phyloP scores from a whole-genome alignment of 192 early-diverging fungal genomes.

The Linnemannia exigua region DNA sequence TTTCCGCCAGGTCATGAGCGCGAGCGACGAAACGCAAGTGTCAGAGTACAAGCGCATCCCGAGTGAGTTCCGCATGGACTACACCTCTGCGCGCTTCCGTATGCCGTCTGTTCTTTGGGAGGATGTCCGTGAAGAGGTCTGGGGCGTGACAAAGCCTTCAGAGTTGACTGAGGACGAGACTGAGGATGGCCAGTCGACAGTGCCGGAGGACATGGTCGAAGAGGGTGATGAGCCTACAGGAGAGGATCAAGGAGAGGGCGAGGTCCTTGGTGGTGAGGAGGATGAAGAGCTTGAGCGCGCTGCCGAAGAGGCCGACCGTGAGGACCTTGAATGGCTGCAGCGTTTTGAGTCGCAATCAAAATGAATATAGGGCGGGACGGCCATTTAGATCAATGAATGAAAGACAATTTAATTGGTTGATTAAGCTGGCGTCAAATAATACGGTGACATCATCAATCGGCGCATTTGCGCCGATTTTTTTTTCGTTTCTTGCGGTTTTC shows the following conservation, averaged over 20 bases:
- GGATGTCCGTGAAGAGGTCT: conserved; percentile 38
- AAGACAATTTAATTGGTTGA: too few relatives aligned
- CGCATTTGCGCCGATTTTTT: neutral
- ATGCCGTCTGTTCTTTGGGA: conserved; percentile 52
- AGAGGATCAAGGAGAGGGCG: conserved; percentile 1
- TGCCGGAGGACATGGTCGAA: neutral
- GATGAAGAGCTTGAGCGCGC: conserved; percentile 7
- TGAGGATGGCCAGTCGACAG: neutral
- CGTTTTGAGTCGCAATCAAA: neutral
- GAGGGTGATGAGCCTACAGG: conserved; percentile 8
- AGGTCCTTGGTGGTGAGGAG: neutral
- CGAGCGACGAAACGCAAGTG: conserved; percentile 13
- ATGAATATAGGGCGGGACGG: neutral
- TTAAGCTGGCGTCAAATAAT: neutral
- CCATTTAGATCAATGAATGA: neutral
- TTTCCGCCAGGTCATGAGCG: conserved; percentile 46
- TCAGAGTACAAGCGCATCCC: conserved; percentile 42
- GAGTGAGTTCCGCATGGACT: conserved; percentile 47
- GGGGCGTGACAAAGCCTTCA: conserved; percentile 4
- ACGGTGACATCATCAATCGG: neutral
- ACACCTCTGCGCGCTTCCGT: conserved; percentile 40
- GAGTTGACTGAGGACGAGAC: conserved; percentile 5
- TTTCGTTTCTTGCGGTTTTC: conserved; percentile 19
- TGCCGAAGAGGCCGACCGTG: conserved; percentile 5
- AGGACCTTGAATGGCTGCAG: conserved; percentile 8